Percentiles rank a stretch among this genome's conserved stretches.
These are phyloP conservation scores for Sporothrix sp. DNA, from an alignment of 2,329 filamentous ascomycete genomes.

Conservation along the genomic window DNA sequence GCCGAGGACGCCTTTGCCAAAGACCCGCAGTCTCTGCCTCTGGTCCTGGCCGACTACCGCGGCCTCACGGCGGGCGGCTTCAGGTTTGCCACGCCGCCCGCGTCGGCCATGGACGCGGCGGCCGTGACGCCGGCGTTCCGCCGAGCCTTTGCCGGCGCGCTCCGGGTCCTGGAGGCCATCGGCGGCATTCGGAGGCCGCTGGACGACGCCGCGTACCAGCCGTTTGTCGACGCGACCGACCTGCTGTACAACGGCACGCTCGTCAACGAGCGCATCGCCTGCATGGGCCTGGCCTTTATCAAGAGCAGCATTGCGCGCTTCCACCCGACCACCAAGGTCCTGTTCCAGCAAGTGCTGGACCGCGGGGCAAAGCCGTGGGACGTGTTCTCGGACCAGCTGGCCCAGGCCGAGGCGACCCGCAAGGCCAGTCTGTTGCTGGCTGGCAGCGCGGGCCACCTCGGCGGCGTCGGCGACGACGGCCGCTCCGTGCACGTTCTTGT, in stretches of 20 bases:
- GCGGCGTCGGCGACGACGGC: background rate
- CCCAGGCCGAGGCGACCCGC: conserved; percentile 34
- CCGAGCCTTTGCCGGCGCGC: conserved; percentile 28
- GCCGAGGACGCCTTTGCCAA: conserved; percentile 40
- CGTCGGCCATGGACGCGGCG: conserved; percentile 28
- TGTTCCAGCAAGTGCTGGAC: conserved; percentile 32
- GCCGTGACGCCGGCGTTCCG: conserved; percentile 20
- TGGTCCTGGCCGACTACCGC: conserved; percentile 19
- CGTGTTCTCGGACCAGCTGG: conserved; percentile 38
- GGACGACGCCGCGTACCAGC: conserved; percentile 31
- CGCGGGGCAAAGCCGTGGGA: conserved; percentile 34
- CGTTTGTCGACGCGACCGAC: conserved; percentile 39
- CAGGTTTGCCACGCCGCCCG: conserved; percentile 38
- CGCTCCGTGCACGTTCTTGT: conserved; percentile 33
- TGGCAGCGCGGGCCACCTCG: background rate
- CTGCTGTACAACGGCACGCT: conserved; percentile 44
- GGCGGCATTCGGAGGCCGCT: conserved; percentile 27
- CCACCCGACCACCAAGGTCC: conserved; percentile 38
- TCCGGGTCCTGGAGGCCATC: conserved; percentile 28
- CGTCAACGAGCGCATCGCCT: conserved; percentile 40
- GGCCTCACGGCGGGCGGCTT: conserved; percentile 25
- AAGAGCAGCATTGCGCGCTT: conserved; percentile 29
- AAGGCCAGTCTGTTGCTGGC: conserved; percentile 15
- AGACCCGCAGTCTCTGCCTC: conserved; percentile 21
- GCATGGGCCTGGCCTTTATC: conserved; percentile 26